Evolutionary conservation across 176 grass and related monocot genomes (phyloP).

Genomic region (Aegilops longissima): DNA sequence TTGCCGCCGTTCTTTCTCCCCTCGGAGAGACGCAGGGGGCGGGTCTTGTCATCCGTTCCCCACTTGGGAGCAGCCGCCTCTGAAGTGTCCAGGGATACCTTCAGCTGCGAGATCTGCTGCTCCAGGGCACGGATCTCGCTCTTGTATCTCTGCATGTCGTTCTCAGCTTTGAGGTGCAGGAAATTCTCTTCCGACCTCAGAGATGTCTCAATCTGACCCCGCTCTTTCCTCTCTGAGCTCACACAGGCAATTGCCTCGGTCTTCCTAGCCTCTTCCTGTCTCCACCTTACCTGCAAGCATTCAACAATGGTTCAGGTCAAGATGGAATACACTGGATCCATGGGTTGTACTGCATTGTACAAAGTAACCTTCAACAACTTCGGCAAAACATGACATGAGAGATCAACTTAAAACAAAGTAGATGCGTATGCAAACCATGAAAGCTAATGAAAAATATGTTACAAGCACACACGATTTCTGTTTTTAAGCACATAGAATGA

Average conservation of each 20-base stretch:
- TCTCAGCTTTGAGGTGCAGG: slow-evolving; percentile 70
- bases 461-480: neutral
- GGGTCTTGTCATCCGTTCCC: slow-evolving; percentile 57
- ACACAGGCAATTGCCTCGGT: slow-evolving; percentile 48
- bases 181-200: slow-evolving; percentile 77
- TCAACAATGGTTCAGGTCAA: neutral
- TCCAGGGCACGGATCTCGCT: slow-evolving; percentile 67
- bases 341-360: neutral
- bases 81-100: slow-evolving; percentile 41
- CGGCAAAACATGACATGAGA: neutral
- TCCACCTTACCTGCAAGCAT: slow-evolving; percentile 55
- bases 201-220: slow-evolving; percentile 62
- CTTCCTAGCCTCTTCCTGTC: slow-evolving; percentile 66
- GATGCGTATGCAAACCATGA: neutral
- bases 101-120: slow-evolving; percentile 66
- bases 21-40: slow-evolving; percentile 47
- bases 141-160: slow-evolving; percentile 70
- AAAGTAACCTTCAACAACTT: slow-evolving; percentile 20
- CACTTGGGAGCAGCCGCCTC: slow-evolving; percentile 58
- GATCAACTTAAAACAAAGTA: neutral
- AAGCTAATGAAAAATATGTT: neutral
- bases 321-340: neutral
- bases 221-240: slow-evolving; percentile 60
- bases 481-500: neutral
- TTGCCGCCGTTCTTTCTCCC: slow-evolving; percentile 53